Base-by-base conservation (phyloP, 129 eudicot genomes). In the Logfia minima region DNA sequence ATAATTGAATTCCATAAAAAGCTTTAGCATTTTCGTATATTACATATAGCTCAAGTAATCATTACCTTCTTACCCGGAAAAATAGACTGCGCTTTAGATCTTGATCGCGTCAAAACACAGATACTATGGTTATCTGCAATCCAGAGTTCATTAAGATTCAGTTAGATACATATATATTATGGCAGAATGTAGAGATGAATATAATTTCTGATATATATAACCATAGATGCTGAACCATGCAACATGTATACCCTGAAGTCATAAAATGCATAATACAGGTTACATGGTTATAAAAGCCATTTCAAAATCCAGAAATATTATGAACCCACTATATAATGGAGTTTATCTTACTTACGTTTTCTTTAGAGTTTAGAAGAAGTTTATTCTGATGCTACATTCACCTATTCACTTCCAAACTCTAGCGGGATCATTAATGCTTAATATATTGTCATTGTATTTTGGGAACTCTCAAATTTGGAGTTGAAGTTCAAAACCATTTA, bases 21-120 rank as follows among this genome's bases (percentile, higher is more conserved):
- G 51, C 59, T 48, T 79, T 17, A 72, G 64, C 74, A 72, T 53
- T 55, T 68, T 68, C 24, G 39, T 77, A 61, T 61, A 60, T 60
- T 58, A 74, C 66, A 19, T 35, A 75, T 18, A 62, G 34, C 34
- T 11, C 18, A 84, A 72, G 68, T 77, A 86, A 83, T 62, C 69
- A 86, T 87, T 91, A 94, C 98, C 98, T 94, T 91, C 98, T 94
- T 94, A 94, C 98, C 98, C 84, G 99, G 94, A 88, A 91, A 95
- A 59, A 91, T 85, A 72, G 92, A 81, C 75, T 80, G 87, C 26
- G 99, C 99, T 69, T 87, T 92, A 22, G 96, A 83, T 79, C 81
- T 91, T 3, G 99, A 95, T 69, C 99, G 80, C 29, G 99, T 95
- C 87, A 95, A 85, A 73, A 95, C 92, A 78, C 88, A 86, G 66